Evolutionary conservation across 2,329 filamentous ascomycete genomes (phyloP), one percentile per base, ranked within the genome.

Genomic region (Penicillium sp.): DNA sequence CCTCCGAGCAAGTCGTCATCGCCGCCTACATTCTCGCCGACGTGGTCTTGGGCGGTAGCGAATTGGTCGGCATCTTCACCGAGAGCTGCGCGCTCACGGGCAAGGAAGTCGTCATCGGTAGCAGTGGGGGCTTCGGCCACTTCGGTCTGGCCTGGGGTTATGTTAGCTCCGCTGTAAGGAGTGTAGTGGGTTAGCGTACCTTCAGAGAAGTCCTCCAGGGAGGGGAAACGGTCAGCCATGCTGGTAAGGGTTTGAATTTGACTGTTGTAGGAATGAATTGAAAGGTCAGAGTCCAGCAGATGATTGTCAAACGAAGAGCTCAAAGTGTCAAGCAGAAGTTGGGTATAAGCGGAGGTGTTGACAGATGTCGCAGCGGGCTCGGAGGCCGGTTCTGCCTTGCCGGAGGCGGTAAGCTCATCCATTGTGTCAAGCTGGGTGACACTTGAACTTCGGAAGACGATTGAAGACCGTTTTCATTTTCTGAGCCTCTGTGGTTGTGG

Each of bases 61-160:
- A 99, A 99, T 78, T 92, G 89, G 66, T 92, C 84, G 56, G 94
- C 94, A 74, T 97, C 94, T 60, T 96, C 94, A 62, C 94, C 94
- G 7, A 99, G 85, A 16, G 88, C 77, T 57, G 92, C 94, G 70
- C 92, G 90, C 79, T 99, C 94, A 64, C 93, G 90, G 59, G 90
- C 87, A 45, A 97, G 85, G 74, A 99, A 97, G 75, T 96, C 91
- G 58, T 84, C 81, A 31, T 87, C 86, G 88, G 75, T 59, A 54
- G 56, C 60, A 32, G 64, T 63, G 44, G 67, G 68, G 58, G 54
- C 65, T 32, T 72, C 67, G 40, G 64, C 63, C 55, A 67, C 59
- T 52, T 67, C 66, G 21, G 68, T 72, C 59, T 72, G 72, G 46
- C 71, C 70, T 75, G 57, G 73, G 67, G 71, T 62, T 45, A 53